phyloP scores from a whole-genome alignment of 1,139 yeast species.

The Suhomyces yuchorum region DNA sequence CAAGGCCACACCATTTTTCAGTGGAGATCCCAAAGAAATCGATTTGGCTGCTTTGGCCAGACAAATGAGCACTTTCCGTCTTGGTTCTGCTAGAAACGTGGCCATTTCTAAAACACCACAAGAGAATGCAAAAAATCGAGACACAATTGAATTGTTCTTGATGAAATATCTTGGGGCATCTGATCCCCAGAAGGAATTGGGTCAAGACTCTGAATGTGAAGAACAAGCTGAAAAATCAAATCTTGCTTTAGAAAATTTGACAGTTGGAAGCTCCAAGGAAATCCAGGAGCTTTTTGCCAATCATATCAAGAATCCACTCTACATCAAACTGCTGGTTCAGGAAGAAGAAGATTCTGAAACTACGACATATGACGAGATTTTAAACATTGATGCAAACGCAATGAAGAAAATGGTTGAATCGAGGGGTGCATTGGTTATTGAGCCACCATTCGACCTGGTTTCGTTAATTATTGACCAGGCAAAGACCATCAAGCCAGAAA shows the following conservation, averaged over 20 bases:
- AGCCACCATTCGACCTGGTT: neutral
- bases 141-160: neutral
- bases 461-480: neutral
- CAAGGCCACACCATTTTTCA: neutral
- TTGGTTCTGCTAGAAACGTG: neutral
- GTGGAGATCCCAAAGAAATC: neutral
- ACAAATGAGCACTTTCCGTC: neutral
- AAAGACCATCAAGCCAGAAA: neutral
- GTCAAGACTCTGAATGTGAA: no score
- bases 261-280: no score
- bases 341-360: neutral
- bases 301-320: neutral
- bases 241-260: no score
- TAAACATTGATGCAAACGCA: neutral
- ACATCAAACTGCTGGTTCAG: neutral
- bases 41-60: neutral
- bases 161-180: neutral
- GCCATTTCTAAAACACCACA: neutral
- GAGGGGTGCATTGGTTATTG: neutral
- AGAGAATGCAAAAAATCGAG: neutral
- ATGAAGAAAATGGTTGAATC: neutral
- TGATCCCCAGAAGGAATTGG: no score
- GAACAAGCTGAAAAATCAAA: no score
- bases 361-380: neutral
- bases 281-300: neutral